Base-by-base conservation (phyloP, 495 filamentous ascomycete species). In the Podospora didyma region DNA sequence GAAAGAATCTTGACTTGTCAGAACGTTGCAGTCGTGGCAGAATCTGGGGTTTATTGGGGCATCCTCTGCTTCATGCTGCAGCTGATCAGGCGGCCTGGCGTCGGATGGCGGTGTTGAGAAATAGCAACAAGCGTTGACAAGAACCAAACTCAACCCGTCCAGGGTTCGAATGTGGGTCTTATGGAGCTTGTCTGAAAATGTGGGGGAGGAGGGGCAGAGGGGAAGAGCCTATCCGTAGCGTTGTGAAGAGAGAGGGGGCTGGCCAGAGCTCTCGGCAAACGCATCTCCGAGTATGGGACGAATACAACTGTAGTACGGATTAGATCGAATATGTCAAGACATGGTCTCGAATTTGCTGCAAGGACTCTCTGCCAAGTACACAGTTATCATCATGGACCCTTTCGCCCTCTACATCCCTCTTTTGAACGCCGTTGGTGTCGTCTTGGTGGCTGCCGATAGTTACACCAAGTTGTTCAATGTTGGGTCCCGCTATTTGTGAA, bases 111-210 rank as follows among this genome's bases (percentile, higher is more conserved):
- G 16, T 51, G 59, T 58, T 45, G 51, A 31, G 49, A 55, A 57
- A 60, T 57, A 60, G 57, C 39, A 59, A 57, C 53, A 60, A 60
- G 61, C 44, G 61, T 60, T 60, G 54, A 52, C 42, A 35, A 61
- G 58, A 55, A 64, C 62, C 39, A 42, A 42, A 63, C 61, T 60
- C 44, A 35, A 7, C 3, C 6, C n/a, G 17, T 14, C 24, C 31
- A 48, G 20, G 61, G 61, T 48, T 60, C 57, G 26, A 53, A n/a
- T n/a, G n/a, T n/a, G 53, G 54, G 37, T 52, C 20, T 39, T 21
- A 14, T 45, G 46, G 24, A 31, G 46, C 22, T 49, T 19, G 28
- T 46, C 19, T 44, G 41, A 35, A 46, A 64, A 59, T 59, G 62
- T 49, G 62, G 58, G 62, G 62, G 55, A 61, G 53, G 49, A 58